Evolutionary conservation across 495 filamentous ascomycete genomes (phyloP), one percentile per base, ranked within the genome.

Genomic region (Aspergillus nidulans): DNA sequence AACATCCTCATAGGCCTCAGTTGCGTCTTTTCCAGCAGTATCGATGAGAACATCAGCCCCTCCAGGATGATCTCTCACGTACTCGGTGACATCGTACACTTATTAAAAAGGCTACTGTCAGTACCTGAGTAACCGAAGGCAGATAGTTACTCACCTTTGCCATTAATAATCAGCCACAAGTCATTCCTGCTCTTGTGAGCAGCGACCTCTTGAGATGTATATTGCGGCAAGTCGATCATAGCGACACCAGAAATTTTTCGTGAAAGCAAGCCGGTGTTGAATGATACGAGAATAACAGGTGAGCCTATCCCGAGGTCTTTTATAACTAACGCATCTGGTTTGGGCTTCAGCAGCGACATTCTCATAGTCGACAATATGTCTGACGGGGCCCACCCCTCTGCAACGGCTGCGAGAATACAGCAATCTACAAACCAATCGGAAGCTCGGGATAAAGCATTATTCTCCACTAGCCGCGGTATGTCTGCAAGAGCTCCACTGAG

Each of bases 41-140:
- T 81, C 74, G 1, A 66, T 9, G 1, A 84, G 64, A n/a, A 78
- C 61, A 1, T 70, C 73, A 3, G 49, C 53, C 5, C 80, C 82
- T 13, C 81, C 81, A 5, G 81, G 82, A 44, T 84, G 80, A 49
- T 83, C 78, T 20, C 75, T 55, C 1, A 76, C 45, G 55, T 81
- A 83, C 24, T 65, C 65, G 5, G 81, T 71, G 19, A 81, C 65
- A 58, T 83, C 62, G 64, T 81, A 82, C 4, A 84, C 77, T 63
- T 10, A 15, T 43, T 43, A 15, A 13, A 44, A n/a, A 1, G 12
- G n/a, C 16, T 40, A 5, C 3, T 6, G 42, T 44, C 20, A n/a
- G 42, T 3, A n/a, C 36, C 4, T 12, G 41, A 4, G 25, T 12
- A 30, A 51, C 4, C 2, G 44, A 16, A n/a, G 15, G n/a, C 24